Base-by-base conservation (phyloP, 129 eudicot species). In the Arctium minus region DNA sequence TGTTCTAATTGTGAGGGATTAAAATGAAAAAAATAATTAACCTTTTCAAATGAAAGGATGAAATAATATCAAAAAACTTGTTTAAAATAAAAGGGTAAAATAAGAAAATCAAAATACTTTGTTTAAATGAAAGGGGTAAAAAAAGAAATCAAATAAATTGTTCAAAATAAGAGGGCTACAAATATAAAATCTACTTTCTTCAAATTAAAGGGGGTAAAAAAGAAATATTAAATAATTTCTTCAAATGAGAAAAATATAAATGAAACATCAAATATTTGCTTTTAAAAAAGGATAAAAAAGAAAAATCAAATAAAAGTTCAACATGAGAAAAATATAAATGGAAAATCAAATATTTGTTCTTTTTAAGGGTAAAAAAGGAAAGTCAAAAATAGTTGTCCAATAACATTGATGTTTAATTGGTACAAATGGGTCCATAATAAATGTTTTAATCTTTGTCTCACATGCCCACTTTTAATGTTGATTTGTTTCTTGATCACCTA, bases 341-440 rank as follows among this genome's bases (percentile, higher is more conserved):
- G 6, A 9, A 69, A 68, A 18, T 5, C 3, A 12, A 44, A 15
- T 44, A 38, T 38, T 7, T 44, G 2, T 44, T 11, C 8, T 15
- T 56, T 17, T 1, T 17, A 5, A 4, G 53, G 37, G 68, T 56
- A 76, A 78, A 68, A 75, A 1, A 35, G 79, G 73, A 37, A 81
- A 46, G 33, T 8, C 0, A 30, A 44, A 44, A 67, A 30, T 1
- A 40, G 67, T n/a, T 56, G 53, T 11, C 40, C 76, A 53, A 37
- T 0, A 38, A 83, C 77, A 70, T 70, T 82, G 72, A 69, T 76
- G 67, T 37, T 22, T 36, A 76, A 60, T 53, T 70, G 78, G 37
- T 83, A 53, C 73, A 83, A 71, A 78, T 4, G 79, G 86, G 79
- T 73, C 83, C 79, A 73, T 30, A 83, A 84, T 84, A 84, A 84